Evolutionary conservation across 768 basidiomycete species (phyloP).

Genomic region (Psilocybe azurescens): DNA sequence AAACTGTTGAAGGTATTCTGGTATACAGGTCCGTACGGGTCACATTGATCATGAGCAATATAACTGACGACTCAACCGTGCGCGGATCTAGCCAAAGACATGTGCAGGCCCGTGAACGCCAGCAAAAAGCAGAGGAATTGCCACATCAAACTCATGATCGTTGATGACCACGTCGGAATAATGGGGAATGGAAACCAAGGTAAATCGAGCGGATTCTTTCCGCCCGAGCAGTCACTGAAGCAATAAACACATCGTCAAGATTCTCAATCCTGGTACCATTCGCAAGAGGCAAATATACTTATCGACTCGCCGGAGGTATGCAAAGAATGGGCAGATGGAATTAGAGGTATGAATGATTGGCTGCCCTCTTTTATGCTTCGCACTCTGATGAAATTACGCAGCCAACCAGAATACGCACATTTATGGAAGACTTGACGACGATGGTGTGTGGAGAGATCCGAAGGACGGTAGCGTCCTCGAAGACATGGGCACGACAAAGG

Average conservation of each 20-base stretch:
- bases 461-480: conserved; percentile 18
- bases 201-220: background rate
- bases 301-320: conserved; percentile 12
- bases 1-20: conserved; percentile 12
- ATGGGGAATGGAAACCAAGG: conserved; percentile 21
- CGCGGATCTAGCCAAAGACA: background rate
- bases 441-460: conserved; percentile 17
- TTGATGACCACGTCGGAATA: conserved; percentile 16
- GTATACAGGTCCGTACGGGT: conserved; percentile 8
- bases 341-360: conserved; percentile 1
- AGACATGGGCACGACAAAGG: conserved; percentile 14
- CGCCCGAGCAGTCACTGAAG: background rate
- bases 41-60: background rate
- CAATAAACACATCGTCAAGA: background rate
- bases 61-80: background rate
- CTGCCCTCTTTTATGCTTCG: background rate
- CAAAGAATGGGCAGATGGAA: conserved; percentile 15
- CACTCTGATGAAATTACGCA: background rate
- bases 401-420: conserved; percentile 19
- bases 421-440: conserved; percentile 12
- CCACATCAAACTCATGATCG: conserved; percentile 18
- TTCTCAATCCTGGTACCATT: conserved; percentile 20
- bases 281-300: conserved; percentile 16
- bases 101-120: conserved; percentile 17
- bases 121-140: conserved; percentile 19